A percentile compares a stretch with the other conserved stretches of the same genome.
Conservation (phyloP, 78 protist genomes). For the Dictyostelium citrinum region DNA sequence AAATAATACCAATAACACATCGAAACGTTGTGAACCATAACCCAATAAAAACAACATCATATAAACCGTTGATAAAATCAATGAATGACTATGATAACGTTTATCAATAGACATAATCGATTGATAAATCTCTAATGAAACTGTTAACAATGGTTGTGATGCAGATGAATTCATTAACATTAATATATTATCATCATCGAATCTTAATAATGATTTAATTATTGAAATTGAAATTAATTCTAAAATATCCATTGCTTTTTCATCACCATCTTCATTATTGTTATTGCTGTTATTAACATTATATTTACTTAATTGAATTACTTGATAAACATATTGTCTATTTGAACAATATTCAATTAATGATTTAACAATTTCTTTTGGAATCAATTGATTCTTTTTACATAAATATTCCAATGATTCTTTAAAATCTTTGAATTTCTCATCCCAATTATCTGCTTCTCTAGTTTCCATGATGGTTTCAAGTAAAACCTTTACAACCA, state of each 20-base stretch:
- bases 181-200: constrained; percentile 6
- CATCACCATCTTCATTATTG: neutral
- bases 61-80: constrained; percentile 9
- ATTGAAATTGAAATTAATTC: constrained; percentile 2
- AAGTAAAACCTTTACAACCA: constrained; percentile 12
- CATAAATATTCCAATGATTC: neutral
- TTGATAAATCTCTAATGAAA: neutral
- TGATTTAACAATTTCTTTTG: neutral
- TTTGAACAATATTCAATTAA: constrained; percentile 21
- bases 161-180: neutral
- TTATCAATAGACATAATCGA: neutral
- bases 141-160: neutral
- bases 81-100: neutral
- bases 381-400: constrained; percentile 6
- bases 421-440: neutral
- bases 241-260: neutral
- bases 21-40: constrained; percentile 41
- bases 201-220: constrained; percentile 25
- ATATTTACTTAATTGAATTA: neutral
- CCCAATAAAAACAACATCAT: constrained; percentile 19
- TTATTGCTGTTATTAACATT: too few species aligned
- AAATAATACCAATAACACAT: constrained; percentile 8
- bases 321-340: constrained; percentile 41
- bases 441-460: constrained; percentile 1
- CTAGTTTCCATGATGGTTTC: neutral